Base-by-base conservation (phyloP, 495 filamentous ascomycete genomes). In the Penicillium egyptiacum region DNA sequence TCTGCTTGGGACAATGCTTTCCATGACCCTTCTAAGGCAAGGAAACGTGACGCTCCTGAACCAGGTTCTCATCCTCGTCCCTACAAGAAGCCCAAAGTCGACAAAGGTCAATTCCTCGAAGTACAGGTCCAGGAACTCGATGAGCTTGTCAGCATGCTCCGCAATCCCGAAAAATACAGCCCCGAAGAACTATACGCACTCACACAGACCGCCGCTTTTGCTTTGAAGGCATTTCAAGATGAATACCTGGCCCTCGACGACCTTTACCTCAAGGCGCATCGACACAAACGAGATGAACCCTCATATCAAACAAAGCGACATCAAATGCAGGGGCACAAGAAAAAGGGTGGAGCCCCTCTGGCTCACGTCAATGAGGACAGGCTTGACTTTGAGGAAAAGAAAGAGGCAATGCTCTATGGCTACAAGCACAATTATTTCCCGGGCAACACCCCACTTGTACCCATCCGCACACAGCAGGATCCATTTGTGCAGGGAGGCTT, bases 171-270 rank as follows among this genome's bases (percentile, higher is more conserved):
- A 41, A 48, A 49, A 22, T 68, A 71, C 45, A 55, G 74, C 1
- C 58, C 68, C 0, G 79, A 79, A 20, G 79, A 80, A 43, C 76
- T 90, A 0, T 83, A 85, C 51, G 65, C 68, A 5, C 71, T 79
- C 14, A 73, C 83, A 4, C 74, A 80, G 30, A 81, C 83, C 48
- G 76, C 78, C 3, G 79, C 78, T 12, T 65, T 75, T 44, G 78
- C 79, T 4, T 60, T 92, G 51, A 71, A 74, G 40, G 70, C 72
- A 5, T 86, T 84, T 75, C 86, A 91, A 65, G 75, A 84, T 17
- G 85, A 92, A 61, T 89, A 79, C 61, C 63, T 83, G 12, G 76
- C 76, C 16, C 77, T 91, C 5, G 79, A 85, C 53, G 79, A 80
- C 51, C 72, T 84, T 35, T 71, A 80, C 19, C 80, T 81, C 72